Conservation (phyloP, 2,329 filamentous ascomycete genomes). For the Magnaporthiopsis poae region DNA sequence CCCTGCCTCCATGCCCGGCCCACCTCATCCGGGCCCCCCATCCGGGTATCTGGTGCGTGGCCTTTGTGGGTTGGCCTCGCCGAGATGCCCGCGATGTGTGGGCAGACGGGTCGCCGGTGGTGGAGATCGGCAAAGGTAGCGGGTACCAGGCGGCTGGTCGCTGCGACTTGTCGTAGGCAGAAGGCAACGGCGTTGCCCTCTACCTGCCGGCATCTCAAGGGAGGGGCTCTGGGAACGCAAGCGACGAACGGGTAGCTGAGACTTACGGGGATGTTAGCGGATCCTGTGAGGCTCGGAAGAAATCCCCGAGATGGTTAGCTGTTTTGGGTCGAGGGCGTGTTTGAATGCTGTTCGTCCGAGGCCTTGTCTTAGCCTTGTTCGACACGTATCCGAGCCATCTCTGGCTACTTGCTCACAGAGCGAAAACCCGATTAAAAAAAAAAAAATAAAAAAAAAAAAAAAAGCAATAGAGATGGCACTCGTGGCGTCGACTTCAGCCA, state of each 20-base stretch:
- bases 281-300: neutral
- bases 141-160: neutral
- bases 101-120: too few species aligned
- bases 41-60: neutral
- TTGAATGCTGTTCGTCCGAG: too few species aligned
- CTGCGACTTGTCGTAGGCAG: neutral
- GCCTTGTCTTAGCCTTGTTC: too few species aligned
- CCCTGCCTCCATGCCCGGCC: neutral
- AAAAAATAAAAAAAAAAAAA: neutral
- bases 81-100: neutral
- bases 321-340: too few species aligned
- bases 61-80: neutral
- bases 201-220: neutral
- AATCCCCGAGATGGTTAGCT: neutral
- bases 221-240: neutral
- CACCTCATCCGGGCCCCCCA: neutral
- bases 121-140: neutral
- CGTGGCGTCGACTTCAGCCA: neutral
- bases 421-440: too few species aligned
- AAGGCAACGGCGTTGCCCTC: neutral
- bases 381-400: too few species aligned
- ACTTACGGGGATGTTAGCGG: neutral
- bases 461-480: neutral
- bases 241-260: neutral
- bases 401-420: neutral